Conservation (phyloP, 2,329 filamentous ascomycete genomes). For the Plectosphaerella sp. region DNA sequence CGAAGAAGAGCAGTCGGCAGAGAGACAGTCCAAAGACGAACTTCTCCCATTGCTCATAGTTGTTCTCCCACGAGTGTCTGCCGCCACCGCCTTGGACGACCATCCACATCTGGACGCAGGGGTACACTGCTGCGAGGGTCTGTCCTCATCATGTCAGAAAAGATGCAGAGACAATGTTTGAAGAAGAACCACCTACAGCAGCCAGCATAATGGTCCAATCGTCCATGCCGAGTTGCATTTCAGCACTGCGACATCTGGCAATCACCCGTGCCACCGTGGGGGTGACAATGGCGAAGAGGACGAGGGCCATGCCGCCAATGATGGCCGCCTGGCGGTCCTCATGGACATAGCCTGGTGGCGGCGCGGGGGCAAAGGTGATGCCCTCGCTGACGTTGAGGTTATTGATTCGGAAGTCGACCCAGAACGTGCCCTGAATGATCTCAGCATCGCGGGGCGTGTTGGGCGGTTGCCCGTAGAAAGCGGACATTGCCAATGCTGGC, state of each 20-base stretch:
- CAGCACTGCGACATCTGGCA: constrained; percentile 1
- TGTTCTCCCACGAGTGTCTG: constrained; percentile 9
- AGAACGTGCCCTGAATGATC: constrained; percentile 7
- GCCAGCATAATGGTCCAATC: constrained; percentile 8
- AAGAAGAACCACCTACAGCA: not conserved
- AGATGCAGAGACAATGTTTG: not conserved
- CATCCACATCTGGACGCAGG: constrained; percentile 8
- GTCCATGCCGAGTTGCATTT: constrained; percentile 7
- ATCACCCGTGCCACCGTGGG: constrained; percentile 4
- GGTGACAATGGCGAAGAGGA: constrained; percentile 7
- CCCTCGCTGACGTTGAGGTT: constrained; percentile 6
- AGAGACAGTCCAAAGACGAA: constrained; percentile 6
- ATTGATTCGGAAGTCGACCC: not conserved
- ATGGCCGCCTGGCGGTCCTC: constrained; percentile 9
- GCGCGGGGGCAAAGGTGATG: constrained; percentile 5
- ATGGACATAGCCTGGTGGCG: constrained; percentile 5
- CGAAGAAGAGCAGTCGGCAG: constrained; percentile 8
- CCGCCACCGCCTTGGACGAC: constrained; percentile 9
- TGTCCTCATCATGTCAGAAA: not conserved
- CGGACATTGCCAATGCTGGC: not conserved
- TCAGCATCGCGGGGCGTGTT: constrained; percentile 8
- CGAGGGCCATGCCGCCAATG: constrained; percentile 8
- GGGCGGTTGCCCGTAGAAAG: constrained; percentile 4
- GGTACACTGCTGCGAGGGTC: constrained; percentile 6
- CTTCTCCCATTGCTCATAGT: constrained; percentile 8